phyloP scores from a whole-genome alignment of 805 yeast species.

The Dipodascus geniculatus region DNA sequence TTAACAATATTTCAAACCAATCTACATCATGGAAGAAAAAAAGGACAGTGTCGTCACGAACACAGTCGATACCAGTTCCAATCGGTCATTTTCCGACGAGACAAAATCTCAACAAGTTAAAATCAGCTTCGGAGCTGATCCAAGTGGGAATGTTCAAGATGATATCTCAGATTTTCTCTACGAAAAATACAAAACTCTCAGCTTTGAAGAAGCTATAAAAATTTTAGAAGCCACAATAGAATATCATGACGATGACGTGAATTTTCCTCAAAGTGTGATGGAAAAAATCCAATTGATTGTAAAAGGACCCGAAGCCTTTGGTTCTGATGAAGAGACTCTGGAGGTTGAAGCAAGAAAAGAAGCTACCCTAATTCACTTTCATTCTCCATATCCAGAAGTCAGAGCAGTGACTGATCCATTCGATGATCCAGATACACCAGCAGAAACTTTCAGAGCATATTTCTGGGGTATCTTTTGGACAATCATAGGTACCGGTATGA shows the following conservation, averaged over 20 bases:
- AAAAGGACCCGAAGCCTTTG: conserved; percentile 8
- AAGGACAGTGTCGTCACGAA: neutral
- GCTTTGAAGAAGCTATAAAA: neutral
- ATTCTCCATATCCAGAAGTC: conserved; percentile 51
- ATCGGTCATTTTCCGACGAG: neutral
- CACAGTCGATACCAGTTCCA: neutral
- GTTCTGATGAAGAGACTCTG: conserved; percentile 6
- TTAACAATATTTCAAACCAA: neutral
- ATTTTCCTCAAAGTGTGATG: neutral
- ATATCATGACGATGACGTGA: conserved; percentile 1
- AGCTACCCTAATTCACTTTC: conserved; percentile 31
- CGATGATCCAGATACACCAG: conserved; percentile 36
- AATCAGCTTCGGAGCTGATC: neutral
- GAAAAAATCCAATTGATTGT: conserved; percentile 7
- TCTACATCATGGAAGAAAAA: neutral
- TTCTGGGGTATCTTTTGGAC: conserved; percentile 42
- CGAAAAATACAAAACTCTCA: conserved; percentile 8
- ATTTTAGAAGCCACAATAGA: neutral
- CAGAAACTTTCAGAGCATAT: conserved; percentile 44
- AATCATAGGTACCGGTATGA: conserved; percentile 28
- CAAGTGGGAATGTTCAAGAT: neutral
- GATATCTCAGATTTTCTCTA: conserved; percentile 9
- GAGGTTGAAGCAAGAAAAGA: conserved; percentile 29
- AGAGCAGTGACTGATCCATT: conserved; percentile 35
- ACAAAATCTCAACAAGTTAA: neutral